Evolutionary conservation across 169 alveolate species (phyloP), one percentile per base, ranked within the genome.

Genomic region (Cryptosporidium felis): DNA sequence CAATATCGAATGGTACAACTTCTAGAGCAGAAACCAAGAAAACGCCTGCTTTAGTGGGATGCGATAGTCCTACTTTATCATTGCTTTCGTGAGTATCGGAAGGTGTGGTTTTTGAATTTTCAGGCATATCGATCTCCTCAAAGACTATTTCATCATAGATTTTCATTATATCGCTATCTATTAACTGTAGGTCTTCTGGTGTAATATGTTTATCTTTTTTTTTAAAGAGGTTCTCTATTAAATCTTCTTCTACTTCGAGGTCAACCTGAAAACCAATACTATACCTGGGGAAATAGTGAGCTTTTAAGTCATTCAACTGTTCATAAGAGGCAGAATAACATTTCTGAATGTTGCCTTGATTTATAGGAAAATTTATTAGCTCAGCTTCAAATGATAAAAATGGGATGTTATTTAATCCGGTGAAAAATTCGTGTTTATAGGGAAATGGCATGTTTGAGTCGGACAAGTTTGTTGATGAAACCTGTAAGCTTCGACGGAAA

Each of bases 391-490:
- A 74, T 30, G 67, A 53, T 28, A 74, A 74, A 28, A 56, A 32
- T 0, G 85, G 67, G 5, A 74, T n/a, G 51, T 53, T 74, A 23
- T 47, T 74, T 34, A 74, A 38, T 6, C 85, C 85, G 18, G 58
- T 26, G 26, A 74, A 74, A 16, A 74, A 53, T 59, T 74, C 67
- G 26, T 74, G 85, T n/a, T 74, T 74, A 28, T 74, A 74, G 23
- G 85, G 85, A 38, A 74, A 74, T 0, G 85, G 14, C 58, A 74
- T 23, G 30, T 74, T 74, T 8, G 85, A 53, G 61, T 74, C 85
- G 0, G 66, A 34, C 10, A 74, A 0, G 41, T 74, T 74, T 53
- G 63, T 34, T 21, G 85, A 74, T 21, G 80, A 5, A 14, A 58
- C 59, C n/a, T 51, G 66, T 10, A 49, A 21, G 30, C 30, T 30